These are phyloP conservation scores for Moricandia arvensis DNA, from an alignment of 345 rosid genomes.

Conservation along the genomic window DNA sequence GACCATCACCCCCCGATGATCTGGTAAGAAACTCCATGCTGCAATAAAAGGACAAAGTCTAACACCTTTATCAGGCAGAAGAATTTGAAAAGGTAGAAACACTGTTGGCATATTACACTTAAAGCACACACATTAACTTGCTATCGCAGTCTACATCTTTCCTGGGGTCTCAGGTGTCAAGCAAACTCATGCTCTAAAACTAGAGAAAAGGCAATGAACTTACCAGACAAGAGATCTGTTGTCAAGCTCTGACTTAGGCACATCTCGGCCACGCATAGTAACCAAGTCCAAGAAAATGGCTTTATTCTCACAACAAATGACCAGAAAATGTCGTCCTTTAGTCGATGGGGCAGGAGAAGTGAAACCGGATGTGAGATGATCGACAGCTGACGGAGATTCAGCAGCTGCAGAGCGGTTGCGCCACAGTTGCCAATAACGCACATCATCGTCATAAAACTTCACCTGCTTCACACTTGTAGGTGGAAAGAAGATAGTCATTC, in stretches of 20 bases:
- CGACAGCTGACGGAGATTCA: conserved; percentile 86
- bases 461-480: conserved; percentile 89
- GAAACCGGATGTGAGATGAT: conserved; percentile 77
- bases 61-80: conserved; percentile 15
- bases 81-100: neutral
- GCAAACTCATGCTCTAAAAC: conserved; percentile 3
- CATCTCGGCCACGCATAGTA: conserved; percentile 98
- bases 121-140: neutral
- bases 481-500: conserved; percentile 15
- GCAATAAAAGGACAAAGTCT: conserved; percentile 30
- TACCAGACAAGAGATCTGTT: conserved; percentile 90
- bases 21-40: conserved; percentile 94
- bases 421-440: conserved; percentile 95
- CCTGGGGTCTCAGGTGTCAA: neutral
- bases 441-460: conserved; percentile 91
- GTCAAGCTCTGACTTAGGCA: conserved; percentile 95
- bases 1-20: conserved; percentile 83
- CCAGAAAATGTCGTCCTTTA: conserved; percentile 94
- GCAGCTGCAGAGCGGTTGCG: conserved; percentile 91
- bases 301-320: conserved; percentile 92
- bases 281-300: conserved; percentile 96
- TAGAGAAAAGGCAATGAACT: conserved; percentile 29
- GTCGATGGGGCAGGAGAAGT: conserved; percentile 84
- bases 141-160: neutral
- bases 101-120: neutral